A percentile compares a stretch with the other conserved stretches of the same genome.
phyloP scores from a whole-genome alignment of 2,329 filamentous ascomycete genomes.

The Anthostomella pinea region DNA sequence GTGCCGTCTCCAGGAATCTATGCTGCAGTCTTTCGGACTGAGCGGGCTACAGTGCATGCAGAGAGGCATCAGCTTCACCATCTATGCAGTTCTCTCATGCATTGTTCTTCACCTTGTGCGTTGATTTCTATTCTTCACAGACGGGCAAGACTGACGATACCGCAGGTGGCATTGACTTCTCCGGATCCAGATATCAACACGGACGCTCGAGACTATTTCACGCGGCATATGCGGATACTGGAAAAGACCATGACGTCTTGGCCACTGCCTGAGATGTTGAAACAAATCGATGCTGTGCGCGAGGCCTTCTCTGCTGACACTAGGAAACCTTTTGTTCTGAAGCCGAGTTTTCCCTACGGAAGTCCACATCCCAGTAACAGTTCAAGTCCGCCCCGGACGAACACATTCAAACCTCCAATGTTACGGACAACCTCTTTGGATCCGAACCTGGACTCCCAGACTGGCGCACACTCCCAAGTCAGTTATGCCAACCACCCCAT shows the following conservation, averaged over 20 bases:
- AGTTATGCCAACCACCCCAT: conserved; percentile 70
- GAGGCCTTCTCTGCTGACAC: conserved; percentile 88
- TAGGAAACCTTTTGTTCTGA: conserved; percentile 82
- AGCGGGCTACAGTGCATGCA: conserved; percentile 87
- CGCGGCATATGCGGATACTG: conserved; percentile 88
- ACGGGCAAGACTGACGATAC: conserved; percentile 14
- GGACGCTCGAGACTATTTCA: conserved; percentile 85
- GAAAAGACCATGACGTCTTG: conserved; percentile 80
- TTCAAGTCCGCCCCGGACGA: conserved; percentile 60
- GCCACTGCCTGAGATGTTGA: conserved; percentile 87
- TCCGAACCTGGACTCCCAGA: conserved; percentile 52
- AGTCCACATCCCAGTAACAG: conserved; percentile 66
- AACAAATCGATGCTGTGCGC: conserved; percentile 83
- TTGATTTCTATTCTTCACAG: conserved; percentile 22
- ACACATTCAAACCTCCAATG: conserved; percentile 48
- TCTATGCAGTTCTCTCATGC: conserved; percentile 89
- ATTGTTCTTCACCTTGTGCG: conserved; percentile 90
- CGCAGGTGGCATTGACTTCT: conserved; percentile 84
- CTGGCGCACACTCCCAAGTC: conserved; percentile 56
- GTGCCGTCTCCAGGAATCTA: conserved; percentile 82
- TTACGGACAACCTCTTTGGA: conserved; percentile 49
- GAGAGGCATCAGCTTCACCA: conserved; percentile 88
- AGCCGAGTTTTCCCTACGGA: conserved; percentile 81
- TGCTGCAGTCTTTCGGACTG: conserved; percentile 73
- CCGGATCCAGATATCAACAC: conserved; percentile 84